These are phyloP conservation scores for Amanita pallidorosea DNA, from an alignment of 768 basidiomycete genomes.

Conservation along the genomic window DNA sequence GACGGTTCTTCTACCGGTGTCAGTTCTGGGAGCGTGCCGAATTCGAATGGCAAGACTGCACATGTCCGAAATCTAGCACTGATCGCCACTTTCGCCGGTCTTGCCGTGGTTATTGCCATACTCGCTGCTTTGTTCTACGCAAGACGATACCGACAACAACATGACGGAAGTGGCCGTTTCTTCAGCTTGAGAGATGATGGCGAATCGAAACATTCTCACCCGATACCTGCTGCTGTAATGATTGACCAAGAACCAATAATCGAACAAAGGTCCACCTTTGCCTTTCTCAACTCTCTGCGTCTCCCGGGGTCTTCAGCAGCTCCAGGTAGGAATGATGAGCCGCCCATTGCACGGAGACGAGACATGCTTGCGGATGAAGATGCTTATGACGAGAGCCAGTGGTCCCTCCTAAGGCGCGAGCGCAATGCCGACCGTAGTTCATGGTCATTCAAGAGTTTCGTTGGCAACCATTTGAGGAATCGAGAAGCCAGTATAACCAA, in stretches of 20 bases:
- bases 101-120: background rate
- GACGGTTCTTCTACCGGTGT: background rate
- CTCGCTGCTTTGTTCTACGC: background rate
- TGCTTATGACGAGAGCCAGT: conserved; percentile 36
- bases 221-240: conserved; percentile 21
- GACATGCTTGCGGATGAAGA: conserved; percentile 81
- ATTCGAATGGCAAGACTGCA: background rate
- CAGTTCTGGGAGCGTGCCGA: background rate
- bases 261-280: conserved; percentile 9
- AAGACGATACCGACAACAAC: conserved; percentile 5
- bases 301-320: background rate
- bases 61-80: background rate
- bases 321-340: background rate
- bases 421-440: conserved; percentile 35
- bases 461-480: conserved; percentile 27
- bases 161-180: background rate
- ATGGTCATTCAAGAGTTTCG: conserved; percentile 42
- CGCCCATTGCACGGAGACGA: conserved; percentile 25
- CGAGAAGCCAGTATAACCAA: conserved; percentile 28
- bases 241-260: conserved; percentile 9
- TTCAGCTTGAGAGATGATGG: conserved; percentile 13
- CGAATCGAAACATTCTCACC: conserved; percentile 22
- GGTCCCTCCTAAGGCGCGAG: conserved; percentile 23
- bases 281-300: background rate
- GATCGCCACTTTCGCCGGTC: background rate